Evolutionary conservation across 2,329 filamentous ascomycete species (phyloP).

Genomic region (Epichloe aotearoae): DNA sequence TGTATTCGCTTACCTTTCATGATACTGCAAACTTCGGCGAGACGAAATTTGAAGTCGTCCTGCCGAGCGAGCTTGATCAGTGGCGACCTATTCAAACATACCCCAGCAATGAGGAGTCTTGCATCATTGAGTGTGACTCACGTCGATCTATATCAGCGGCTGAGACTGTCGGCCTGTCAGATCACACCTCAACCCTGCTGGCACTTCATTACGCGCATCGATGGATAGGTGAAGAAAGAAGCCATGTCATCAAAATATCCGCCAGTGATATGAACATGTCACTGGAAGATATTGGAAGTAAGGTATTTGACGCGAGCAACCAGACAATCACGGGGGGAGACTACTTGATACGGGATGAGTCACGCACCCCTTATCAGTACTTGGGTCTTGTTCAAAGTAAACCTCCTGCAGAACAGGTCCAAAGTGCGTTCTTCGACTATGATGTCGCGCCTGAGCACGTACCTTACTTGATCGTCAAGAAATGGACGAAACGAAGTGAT

Average conservation of each 20-base stretch:
- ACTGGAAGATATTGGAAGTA: conserved; percentile 18
- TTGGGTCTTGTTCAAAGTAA: conserved; percentile 28
- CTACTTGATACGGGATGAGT: conserved; percentile 28
- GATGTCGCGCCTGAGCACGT: conserved; percentile 27
- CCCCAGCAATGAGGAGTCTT: conserved; percentile 22
- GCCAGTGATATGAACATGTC: conserved; percentile 14
- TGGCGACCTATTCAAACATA: conserved; percentile 26
- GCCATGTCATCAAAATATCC: conserved; percentile 31
- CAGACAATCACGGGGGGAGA: conserved; percentile 11
- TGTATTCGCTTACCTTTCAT: conserved; percentile 20
- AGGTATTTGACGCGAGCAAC: conserved; percentile 13
- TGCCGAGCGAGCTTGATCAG: conserved; percentile 29
- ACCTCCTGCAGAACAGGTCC: conserved; percentile 28
- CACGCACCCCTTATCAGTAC: conserved; percentile 27
- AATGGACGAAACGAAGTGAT: conserved; percentile 43
- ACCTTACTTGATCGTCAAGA: conserved; percentile 34
- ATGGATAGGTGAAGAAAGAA: conserved; percentile 23
- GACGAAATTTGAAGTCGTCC: conserved; percentile 25
- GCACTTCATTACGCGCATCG: conserved; percentile 35
- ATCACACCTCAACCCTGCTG: conserved; percentile 34
- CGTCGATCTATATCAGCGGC: conserved; percentile 9
- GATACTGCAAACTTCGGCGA: conserved; percentile 16
- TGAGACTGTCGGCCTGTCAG: conserved; percentile 12
- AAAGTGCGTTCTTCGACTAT: conserved; percentile 22
- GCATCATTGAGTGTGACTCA: conserved; percentile 16